Percentiles rank a stretch among this genome's conserved stretches.
Evolutionary conservation across 306 rosid species (phyloP).

Genomic region (Dicorynia guianensis): DNA sequence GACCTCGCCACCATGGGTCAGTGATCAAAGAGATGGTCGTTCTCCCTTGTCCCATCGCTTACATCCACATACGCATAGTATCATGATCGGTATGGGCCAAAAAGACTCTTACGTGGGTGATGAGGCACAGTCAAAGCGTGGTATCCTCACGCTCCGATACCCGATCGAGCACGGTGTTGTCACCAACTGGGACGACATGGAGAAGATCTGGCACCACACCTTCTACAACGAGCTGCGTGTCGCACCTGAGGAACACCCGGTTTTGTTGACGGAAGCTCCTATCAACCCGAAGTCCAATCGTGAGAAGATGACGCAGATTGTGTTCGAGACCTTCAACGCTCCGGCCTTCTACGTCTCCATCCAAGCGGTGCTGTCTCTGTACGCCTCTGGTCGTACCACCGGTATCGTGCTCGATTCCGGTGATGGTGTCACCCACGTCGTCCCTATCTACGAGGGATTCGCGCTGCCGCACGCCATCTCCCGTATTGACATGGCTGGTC

Average conservation of each 20-base stretch:
- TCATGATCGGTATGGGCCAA: conserved; percentile 32
- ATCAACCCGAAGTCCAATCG: conserved; percentile 95
- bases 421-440: conserved; percentile 59
- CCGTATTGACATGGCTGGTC: conserved; percentile 60
- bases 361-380: conserved; percentile 95
- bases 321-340: conserved; percentile 95
- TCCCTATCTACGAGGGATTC: conserved; percentile 60
- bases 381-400: conserved; percentile 97
- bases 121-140: conserved; percentile 75
- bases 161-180: conserved; percentile 78
- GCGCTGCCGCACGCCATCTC: conserved; percentile 62
- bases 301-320: conserved; percentile 97
- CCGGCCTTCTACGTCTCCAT: conserved; percentile 99
- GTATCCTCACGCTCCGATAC: conserved; percentile 63
- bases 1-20: conserved; percentile 29
- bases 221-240: conserved; percentile 99
- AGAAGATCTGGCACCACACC: no score
- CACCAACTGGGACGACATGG: conserved; percentile 71
- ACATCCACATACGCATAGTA: no score
- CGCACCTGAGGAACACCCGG: conserved; percentile 96
- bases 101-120: conserved; percentile 36
- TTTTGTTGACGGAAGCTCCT: conserved; percentile 94
- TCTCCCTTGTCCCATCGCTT: no score
- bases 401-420: conserved; percentile 73
- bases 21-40: no score